A percentile compares a stretch with the other conserved stretches of the same genome.
Evolutionary conservation across 2,329 filamentous ascomycete species (phyloP).

Genomic region (Penicillium sp.): DNA sequence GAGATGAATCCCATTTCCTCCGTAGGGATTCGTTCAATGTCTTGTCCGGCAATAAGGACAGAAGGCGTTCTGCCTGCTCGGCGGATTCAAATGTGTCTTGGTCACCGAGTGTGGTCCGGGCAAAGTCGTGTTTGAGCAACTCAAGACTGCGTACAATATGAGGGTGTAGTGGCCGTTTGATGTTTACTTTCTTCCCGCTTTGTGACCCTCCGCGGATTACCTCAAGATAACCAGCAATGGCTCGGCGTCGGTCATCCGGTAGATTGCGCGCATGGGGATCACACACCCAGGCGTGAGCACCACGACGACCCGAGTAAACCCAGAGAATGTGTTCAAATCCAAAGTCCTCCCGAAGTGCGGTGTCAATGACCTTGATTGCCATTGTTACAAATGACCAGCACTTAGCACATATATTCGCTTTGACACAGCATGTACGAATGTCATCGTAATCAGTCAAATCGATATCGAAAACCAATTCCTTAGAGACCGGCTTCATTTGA

Average conservation of each 20-base stretch:
- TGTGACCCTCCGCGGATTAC: slow-evolving; percentile 83
- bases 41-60: slow-evolving; percentile 81
- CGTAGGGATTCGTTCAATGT: slow-evolving; percentile 73
- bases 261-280: slow-evolving; percentile 80
- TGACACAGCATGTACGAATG: slow-evolving; percentile 89
- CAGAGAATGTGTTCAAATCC: slow-evolving; percentile 96
- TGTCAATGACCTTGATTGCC: slow-evolving; percentile 91
- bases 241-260: slow-evolving; percentile 79
- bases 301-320: slow-evolving; percentile 96
- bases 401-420: slow-evolving; percentile 87
- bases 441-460: slow-evolving; percentile 99
- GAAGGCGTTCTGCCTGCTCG: slow-evolving; percentile 71
- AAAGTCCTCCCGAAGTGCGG: slow-evolving; percentile 86
- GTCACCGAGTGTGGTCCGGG: slow-evolving; percentile 72
- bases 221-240: slow-evolving; percentile 86
- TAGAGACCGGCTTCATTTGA: slow-evolving; percentile 81
- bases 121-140: slow-evolving; percentile 80
- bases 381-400: slow-evolving; percentile 98
- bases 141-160: slow-evolving; percentile 84
- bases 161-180: slow-evolving; percentile 82
- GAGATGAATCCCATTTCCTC: slow-evolving; percentile 86
- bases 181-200: slow-evolving; percentile 80
- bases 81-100: slow-evolving; percentile 80
- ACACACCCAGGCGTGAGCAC: slow-evolving; percentile 97
- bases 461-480: slow-evolving; percentile 98